Conservation (phyloP, 164 flowering plant genomes). For the Macadamia tetraphylla region DNA sequence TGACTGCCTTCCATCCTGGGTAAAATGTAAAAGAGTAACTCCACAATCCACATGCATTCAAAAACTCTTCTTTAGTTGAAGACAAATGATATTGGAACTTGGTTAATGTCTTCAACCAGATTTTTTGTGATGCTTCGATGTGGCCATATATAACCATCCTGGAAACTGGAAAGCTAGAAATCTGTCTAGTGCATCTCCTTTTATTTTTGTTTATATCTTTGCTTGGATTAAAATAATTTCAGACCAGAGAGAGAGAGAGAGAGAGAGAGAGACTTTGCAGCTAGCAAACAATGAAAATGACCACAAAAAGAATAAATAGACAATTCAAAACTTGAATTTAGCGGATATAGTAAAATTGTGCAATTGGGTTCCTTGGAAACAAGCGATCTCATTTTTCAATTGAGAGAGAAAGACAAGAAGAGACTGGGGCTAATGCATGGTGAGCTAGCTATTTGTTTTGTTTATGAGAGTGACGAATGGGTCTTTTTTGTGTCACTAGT, state of each 20-base stretch:
- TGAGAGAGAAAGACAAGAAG: background rate
- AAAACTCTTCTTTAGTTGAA: background rate
- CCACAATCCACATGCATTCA: background rate
- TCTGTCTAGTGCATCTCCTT: background rate
- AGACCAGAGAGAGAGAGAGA: background rate
- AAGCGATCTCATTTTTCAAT: background rate
- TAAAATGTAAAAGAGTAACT: no score
- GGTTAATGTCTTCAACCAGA: background rate
- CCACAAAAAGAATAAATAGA: background rate
- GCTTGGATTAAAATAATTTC: no score
- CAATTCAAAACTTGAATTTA: background rate
- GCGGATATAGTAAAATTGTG: background rate
- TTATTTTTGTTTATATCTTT: background rate
- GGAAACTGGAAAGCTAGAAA: no score
- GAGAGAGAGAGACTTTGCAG: background rate
- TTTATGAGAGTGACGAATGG: conserved; percentile 10
- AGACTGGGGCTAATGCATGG: background rate
- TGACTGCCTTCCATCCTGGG: background rate
- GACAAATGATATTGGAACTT: background rate
- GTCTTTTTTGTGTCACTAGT: conserved; percentile 13
- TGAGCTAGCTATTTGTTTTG: background rate
- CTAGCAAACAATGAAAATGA: background rate
- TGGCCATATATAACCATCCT: background rate
- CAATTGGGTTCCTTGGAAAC: background rate
- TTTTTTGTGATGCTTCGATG: background rate